Evolutionary conservation across 306 rosid species (phyloP).

Genomic region (Sicyos edulis): DNA sequence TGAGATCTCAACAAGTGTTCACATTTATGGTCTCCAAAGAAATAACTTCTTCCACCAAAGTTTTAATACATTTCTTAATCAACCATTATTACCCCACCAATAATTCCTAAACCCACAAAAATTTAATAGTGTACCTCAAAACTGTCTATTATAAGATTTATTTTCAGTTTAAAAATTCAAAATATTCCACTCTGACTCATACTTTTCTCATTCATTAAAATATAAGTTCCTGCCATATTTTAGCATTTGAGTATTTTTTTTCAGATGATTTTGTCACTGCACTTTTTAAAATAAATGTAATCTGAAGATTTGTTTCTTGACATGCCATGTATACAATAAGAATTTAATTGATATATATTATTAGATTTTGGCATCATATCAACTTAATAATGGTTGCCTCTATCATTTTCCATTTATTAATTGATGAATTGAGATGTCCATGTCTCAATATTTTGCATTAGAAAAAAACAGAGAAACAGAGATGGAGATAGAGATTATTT

Average conservation of each 20-base stretch:
- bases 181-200: background rate
- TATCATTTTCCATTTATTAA: too few relatives aligned
- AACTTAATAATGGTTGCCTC: too few relatives aligned
- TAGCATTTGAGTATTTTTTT: background rate
- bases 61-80: constrained; percentile 11
- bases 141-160: background rate
- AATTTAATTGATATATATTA: background rate
- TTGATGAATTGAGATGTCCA: too few relatives aligned
- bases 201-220: background rate
- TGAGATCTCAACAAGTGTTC: too few relatives aligned
- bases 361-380: background rate
- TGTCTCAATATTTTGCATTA: too few relatives aligned
- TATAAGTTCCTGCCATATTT: background rate
- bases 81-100: constrained; percentile 10
- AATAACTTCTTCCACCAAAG: constrained; percentile 17
- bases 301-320: background rate
- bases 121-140: background rate
- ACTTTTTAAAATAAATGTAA: background rate
- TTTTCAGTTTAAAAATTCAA: background rate
- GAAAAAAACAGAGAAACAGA: too few relatives aligned
- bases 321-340: background rate
- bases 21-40: background rate
- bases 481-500: too few relatives aligned
- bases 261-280: background rate
- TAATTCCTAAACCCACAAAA: too few relatives aligned